phyloP scores from a whole-genome alignment of 768 basidiomycete species.

The Lactarius akahatsu region DNA sequence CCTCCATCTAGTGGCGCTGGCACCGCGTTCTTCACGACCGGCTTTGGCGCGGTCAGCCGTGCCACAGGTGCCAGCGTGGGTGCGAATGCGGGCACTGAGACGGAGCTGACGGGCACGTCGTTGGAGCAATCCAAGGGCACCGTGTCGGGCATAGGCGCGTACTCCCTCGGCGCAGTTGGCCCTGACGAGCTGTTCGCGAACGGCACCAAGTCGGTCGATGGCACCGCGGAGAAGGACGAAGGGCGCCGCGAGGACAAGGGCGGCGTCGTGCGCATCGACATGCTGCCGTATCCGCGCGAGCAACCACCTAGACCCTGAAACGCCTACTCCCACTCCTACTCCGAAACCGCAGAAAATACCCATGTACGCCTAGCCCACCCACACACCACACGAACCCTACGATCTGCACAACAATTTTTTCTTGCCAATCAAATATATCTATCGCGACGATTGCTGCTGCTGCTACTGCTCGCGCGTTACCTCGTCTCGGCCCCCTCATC shows the following conservation, averaged over 20 bases:
- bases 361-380: no score
- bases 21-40: not conserved
- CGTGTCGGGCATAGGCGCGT: not conserved
- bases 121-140: not conserved
- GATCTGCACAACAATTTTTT: no score
- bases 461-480: no score
- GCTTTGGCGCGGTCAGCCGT: not conserved
- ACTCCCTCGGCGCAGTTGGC: not conserved
- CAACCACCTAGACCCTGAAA: constrained; percentile 8
- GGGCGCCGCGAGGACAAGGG: not conserved
- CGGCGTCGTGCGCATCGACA: constrained; percentile 24
- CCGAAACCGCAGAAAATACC: no score
- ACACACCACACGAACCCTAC: no score
- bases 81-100: not conserved
- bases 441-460: no score
- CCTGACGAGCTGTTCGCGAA: constrained; percentile 4
- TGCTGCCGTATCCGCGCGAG: constrained; percentile 10
- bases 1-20: not conserved
- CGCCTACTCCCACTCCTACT: no score
- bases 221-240: not conserved
- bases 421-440: no score
- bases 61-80: not conserved
- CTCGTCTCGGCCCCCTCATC: no score
- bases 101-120: not conserved
- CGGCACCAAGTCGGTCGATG: not conserved